Evolutionary conservation across 441 rosid species (phyloP).

Genomic region (Bruguiera hainesii): DNA sequence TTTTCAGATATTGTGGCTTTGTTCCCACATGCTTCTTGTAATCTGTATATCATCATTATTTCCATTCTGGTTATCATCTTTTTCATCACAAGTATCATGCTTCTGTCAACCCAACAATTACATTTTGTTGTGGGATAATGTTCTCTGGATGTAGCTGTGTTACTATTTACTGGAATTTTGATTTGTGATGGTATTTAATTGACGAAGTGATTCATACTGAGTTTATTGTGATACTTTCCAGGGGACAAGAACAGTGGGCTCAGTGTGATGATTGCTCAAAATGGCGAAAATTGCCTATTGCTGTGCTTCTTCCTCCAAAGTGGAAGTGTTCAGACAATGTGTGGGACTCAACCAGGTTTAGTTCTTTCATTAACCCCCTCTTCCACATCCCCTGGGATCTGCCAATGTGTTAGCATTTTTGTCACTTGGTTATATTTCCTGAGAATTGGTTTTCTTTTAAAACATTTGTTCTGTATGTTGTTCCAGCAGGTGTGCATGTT

Average conservation of each 20-base stretch:
- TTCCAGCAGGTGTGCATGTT: slow-evolving; percentile 60
- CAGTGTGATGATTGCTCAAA: slow-evolving; percentile 86
- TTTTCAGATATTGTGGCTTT: background rate
- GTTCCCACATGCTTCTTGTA: background rate
- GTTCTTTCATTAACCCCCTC: background rate
- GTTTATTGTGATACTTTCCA: slow-evolving; percentile 25
- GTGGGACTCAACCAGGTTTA: slow-evolving; percentile 75
- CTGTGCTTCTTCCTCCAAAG: slow-evolving; percentile 68
- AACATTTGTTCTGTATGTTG: slow-evolving; percentile 15
- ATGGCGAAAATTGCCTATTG: slow-evolving; percentile 79
- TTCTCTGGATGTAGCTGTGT: background rate
- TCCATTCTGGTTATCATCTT: too few relatives aligned
- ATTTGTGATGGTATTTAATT: too few relatives aligned
- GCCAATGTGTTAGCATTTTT: too few relatives aligned
- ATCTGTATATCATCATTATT: too few relatives aligned
- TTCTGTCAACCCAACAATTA: too few relatives aligned
- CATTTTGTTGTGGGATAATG: background rate
- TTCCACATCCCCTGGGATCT: too few relatives aligned
- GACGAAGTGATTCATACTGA: slow-evolving; percentile 4
- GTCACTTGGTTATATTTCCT: too few relatives aligned
- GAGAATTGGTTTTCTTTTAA: slow-evolving; percentile 3
- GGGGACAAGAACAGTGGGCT: slow-evolving; percentile 79
- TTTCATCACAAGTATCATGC: too few relatives aligned
- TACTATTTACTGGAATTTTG: too few relatives aligned
- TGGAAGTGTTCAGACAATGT: slow-evolving; percentile 80